phyloP scores from a whole-genome alignment of 2,329 filamentous ascomycete species.

The Botrytis paeoniae region DNA sequence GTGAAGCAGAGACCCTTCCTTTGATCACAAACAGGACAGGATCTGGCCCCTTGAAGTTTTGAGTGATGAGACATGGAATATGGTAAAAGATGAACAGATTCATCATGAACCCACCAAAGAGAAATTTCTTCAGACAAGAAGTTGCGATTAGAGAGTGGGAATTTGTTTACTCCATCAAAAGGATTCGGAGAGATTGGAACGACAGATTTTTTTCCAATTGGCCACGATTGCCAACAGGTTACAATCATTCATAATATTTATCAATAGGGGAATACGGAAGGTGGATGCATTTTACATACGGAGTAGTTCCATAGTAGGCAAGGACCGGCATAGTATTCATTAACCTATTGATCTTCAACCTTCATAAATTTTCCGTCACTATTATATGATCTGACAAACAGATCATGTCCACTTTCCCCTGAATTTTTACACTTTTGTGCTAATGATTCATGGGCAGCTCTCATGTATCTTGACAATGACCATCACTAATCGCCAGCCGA shows the following conservation, averaged over 20 bases:
- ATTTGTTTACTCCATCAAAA: neutral
- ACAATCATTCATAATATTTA: neutral
- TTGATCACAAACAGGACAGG: neutral
- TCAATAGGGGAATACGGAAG: neutral
- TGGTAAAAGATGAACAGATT: neutral
- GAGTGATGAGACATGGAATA: neutral
- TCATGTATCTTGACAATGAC: neutral
- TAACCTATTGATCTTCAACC: constrained; percentile 1
- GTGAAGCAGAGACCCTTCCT: neutral
- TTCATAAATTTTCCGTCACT: neutral
- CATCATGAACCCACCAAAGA: neutral
- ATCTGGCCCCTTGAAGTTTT: neutral
- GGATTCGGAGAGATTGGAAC: neutral
- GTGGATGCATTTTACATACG: neutral
- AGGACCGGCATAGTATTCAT: neutral
- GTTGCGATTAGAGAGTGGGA: neutral
- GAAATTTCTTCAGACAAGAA: neutral
- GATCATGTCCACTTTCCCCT: neutral
- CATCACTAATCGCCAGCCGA: neutral
- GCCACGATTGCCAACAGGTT: neutral
- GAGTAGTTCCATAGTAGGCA: neutral
- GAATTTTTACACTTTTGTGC: neutral
- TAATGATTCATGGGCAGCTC: neutral
- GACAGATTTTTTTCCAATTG: neutral
- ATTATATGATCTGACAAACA: neutral